Conservation (phyloP, 495 filamentous ascomycete genomes). For the Xylaria palmicola region DNA sequence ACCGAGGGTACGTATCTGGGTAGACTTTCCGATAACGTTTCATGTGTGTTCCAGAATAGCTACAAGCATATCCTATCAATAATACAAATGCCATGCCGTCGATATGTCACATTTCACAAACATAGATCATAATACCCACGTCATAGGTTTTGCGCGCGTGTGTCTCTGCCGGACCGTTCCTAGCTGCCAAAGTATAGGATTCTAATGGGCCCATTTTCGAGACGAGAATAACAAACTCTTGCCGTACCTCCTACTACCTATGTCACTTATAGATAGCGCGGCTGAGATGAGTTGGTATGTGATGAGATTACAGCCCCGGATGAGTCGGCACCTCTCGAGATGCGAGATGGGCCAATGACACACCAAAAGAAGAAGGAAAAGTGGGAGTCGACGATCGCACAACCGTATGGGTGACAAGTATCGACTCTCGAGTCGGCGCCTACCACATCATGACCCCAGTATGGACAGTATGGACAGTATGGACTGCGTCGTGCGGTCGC, state of each 20-base stretch:
- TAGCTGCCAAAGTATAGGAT: background rate
- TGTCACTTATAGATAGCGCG: background rate
- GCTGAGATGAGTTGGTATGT: slow-evolving; percentile 5
- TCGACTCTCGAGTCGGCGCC: too few relatives aligned
- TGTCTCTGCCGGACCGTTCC: too few relatives aligned
- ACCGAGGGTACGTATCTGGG: too few relatives aligned
- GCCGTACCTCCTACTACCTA: background rate
- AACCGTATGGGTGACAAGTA: too few relatives aligned
- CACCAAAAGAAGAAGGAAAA: too few relatives aligned
- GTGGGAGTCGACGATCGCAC: too few relatives aligned
- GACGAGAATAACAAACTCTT: background rate
- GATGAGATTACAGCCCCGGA: background rate
- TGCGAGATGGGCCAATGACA: background rate
- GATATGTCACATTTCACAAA: too few relatives aligned
- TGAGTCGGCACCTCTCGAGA: slow-evolving; percentile 1
- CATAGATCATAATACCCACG: background rate
- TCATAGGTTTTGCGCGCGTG: background rate
- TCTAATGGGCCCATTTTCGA: background rate
- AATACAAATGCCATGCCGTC: too few relatives aligned
- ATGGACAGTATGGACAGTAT: too few relatives aligned
- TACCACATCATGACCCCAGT: too few relatives aligned
- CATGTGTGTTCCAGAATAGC: slow-evolving; percentile 25
- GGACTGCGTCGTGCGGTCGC: too few relatives aligned
- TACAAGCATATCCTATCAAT: background rate
- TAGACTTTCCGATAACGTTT: slow-evolving; percentile 22